These are phyloP conservation scores for Thalassia testudinum DNA, from an alignment of 116 monocot genomes.

Conservation along the genomic window DNA sequence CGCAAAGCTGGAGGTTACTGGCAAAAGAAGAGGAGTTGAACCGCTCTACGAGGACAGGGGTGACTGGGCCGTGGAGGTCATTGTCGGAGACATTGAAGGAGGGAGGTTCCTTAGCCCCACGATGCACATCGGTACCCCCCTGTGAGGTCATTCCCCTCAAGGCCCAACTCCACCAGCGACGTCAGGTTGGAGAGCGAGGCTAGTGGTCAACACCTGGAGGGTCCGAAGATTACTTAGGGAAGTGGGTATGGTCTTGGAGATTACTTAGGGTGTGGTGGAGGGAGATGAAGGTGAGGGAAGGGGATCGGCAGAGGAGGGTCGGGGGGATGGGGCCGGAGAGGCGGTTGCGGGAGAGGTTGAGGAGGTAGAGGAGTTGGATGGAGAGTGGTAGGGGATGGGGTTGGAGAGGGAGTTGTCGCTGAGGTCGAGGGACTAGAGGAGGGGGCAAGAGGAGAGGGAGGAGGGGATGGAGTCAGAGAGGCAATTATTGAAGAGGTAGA, in stretches of 20 bases:
- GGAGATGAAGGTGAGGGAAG: constrained; percentile 32
- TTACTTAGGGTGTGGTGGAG: constrained; percentile 31
- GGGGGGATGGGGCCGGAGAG: constrained; percentile 36
- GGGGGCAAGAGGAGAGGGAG: constrained; percentile 32
- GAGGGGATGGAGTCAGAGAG: constrained; percentile 64
- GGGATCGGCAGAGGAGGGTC: constrained; percentile 5
- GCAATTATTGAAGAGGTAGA: constrained; percentile 84
- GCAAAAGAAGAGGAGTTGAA: constrained; percentile 55
- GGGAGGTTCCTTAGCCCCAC: constrained; percentile 3
- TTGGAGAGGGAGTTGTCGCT: constrained; percentile 58
- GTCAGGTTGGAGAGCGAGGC: constrained; percentile 30
- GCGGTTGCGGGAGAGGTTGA: constrained; percentile 61
- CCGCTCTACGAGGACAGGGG: constrained; percentile 4
- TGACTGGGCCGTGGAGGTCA: constrained; percentile 23
- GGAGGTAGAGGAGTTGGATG: constrained; percentile 43
- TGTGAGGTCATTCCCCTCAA: constrained; percentile 31
- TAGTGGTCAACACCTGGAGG: constrained; percentile 44
- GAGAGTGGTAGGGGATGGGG: constrained; percentile 17
- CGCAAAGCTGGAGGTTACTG: constrained; percentile 29
- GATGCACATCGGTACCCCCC: constrained; percentile 16
- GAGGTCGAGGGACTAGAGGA: constrained; percentile 57
- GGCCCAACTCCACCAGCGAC: constrained; percentile 40
- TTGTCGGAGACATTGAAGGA: constrained; percentile 31
- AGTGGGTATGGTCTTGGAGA: constrained; percentile 32
- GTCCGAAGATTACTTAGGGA: constrained; percentile 29